phyloP scores from a whole-genome alignment of 1,139 yeast species.

The Protomyces gravidus region DNA sequence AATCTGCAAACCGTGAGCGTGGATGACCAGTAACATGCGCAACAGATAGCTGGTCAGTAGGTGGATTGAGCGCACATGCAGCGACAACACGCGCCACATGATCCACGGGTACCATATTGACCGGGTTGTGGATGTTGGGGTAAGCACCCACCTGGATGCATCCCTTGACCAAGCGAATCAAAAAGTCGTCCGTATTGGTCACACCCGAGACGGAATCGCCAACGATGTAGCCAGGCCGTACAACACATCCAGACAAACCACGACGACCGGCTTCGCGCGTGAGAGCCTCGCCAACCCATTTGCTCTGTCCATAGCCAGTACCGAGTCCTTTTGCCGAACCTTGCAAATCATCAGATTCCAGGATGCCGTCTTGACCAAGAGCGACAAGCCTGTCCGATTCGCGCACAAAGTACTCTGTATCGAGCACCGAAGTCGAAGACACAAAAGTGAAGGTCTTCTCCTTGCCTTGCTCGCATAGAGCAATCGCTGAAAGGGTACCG shows the following conservation, averaged over 20 bases:
- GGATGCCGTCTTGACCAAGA: constrained; percentile 66
- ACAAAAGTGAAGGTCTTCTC: constrained; percentile 85
- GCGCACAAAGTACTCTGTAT: constrained; percentile 71
- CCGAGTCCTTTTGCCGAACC: constrained; percentile 81
- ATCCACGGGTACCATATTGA: constrained; percentile 96
- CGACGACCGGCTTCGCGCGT: constrained; percentile 76
- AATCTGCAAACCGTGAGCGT: constrained; percentile 72
- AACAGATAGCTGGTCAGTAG: constrained; percentile 54
- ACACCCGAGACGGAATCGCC: constrained; percentile 81
- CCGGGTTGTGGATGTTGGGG: constrained; percentile 81
- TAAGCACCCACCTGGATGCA: constrained; percentile 78
- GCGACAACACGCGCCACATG: constrained; percentile 91
- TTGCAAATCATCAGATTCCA: constrained; percentile 72
- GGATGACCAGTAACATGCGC: constrained; percentile 99
- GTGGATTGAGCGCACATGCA: constrained; percentile 78
- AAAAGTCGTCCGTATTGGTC: constrained; percentile 92
- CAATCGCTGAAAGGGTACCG: constrained; percentile 78
- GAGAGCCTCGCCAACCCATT: constrained; percentile 93
- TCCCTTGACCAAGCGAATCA: constrained; percentile 90
- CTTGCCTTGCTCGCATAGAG: constrained; percentile 70
- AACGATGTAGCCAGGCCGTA: constrained; percentile 94
- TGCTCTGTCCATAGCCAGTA: constrained; percentile 93
- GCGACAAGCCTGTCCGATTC: constrained; percentile 66
- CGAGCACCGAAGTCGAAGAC: constrained; percentile 90
- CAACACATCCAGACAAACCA: constrained; percentile 82